Evolutionary conservation across 768 basidiomycete species (phyloP).

Genomic region (Pisolithus microcarpus): DNA sequence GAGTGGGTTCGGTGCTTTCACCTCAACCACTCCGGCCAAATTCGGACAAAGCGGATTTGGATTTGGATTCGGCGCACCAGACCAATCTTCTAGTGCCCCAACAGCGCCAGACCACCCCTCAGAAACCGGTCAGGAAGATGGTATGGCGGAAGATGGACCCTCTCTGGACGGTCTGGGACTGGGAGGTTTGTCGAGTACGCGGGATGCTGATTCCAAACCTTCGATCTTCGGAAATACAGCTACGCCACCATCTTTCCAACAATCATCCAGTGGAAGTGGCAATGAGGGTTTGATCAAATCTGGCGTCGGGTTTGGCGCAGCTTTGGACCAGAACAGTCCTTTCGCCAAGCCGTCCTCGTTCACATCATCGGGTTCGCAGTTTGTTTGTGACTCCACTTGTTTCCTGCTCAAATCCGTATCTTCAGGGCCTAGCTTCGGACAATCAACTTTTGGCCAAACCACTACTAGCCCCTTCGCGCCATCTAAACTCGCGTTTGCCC

Average conservation of each 20-base stretch:
- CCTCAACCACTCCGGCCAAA: constrained; percentile 23
- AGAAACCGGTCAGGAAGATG: constrained; percentile 18
- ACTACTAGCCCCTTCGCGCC: no score
- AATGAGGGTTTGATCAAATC: constrained; percentile 24
- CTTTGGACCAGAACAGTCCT: constrained; percentile 20
- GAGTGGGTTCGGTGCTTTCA: constrained; percentile 28
- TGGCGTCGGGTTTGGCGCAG: constrained; percentile 27
- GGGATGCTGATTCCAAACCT: constrained; percentile 18
- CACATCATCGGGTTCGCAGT: constrained; percentile 6
- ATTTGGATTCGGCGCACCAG: constrained; percentile 12
- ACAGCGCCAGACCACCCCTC: not conserved
- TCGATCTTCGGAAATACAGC: constrained; percentile 28
- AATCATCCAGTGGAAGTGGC: constrained; percentile 1
- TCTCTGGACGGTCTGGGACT: constrained; percentile 28
- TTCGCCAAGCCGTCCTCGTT: constrained; percentile 21
- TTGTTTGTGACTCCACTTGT: constrained; percentile 13
- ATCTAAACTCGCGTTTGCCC: constrained; percentile 19
- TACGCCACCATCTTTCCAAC: constrained; percentile 6
- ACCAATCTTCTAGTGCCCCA: constrained; percentile 2
- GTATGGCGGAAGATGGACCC: constrained; percentile 28
- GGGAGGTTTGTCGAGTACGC: constrained; percentile 15
- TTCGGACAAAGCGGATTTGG: constrained; percentile 28
- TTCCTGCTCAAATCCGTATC: constrained; percentile 14
- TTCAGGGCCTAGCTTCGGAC: constrained; percentile 29
- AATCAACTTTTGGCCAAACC: constrained; percentile 28